A percentile compares a stretch with the other conserved stretches of the same genome.
Conservation (phyloP, 176 grass and related monocot species). For the Triticum timopheevii region DNA sequence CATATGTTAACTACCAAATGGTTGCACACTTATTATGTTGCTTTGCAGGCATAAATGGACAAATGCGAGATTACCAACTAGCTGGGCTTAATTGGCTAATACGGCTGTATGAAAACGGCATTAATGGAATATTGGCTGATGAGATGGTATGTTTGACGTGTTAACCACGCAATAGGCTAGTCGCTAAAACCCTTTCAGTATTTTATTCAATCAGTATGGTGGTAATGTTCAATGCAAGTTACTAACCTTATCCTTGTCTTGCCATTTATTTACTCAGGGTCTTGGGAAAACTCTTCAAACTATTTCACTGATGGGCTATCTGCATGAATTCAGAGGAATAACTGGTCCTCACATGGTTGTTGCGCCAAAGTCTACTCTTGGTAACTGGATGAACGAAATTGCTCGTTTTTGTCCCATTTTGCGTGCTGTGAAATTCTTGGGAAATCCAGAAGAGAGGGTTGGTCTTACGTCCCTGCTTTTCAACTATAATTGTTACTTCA, state of each 20-base stretch:
- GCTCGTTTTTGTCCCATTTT: slow-evolving; percentile 88
- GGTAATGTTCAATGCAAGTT: background rate
- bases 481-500: background rate
- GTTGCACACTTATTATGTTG: background rate
- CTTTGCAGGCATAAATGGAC: slow-evolving; percentile 85
- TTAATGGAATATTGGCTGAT: slow-evolving; percentile 98
- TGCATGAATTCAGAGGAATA: slow-evolving; percentile 94
- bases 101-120: slow-evolving; percentile 93
- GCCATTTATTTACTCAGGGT: slow-evolving; percentile 52
- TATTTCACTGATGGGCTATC: slow-evolving; percentile 89
- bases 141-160: slow-evolving; percentile 79
- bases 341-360: slow-evolving; percentile 98
- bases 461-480: slow-evolving; percentile 2
- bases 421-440: slow-evolving; percentile 85
- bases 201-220: background rate
- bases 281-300: slow-evolving; percentile 99
- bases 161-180: background rate
- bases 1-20: slow-evolving; percentile 17
- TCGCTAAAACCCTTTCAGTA: background rate
- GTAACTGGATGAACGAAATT: slow-evolving; percentile 98
- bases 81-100: slow-evolving; percentile 99
- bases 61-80: slow-evolving; percentile 97
- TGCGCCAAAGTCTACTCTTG: slow-evolving; percentile 97
- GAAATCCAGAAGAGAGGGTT: slow-evolving; percentile 97
- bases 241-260: background rate